phyloP scores from a whole-genome alignment of 306 rosid genomes.

The Astragalus membranaceus region DNA sequence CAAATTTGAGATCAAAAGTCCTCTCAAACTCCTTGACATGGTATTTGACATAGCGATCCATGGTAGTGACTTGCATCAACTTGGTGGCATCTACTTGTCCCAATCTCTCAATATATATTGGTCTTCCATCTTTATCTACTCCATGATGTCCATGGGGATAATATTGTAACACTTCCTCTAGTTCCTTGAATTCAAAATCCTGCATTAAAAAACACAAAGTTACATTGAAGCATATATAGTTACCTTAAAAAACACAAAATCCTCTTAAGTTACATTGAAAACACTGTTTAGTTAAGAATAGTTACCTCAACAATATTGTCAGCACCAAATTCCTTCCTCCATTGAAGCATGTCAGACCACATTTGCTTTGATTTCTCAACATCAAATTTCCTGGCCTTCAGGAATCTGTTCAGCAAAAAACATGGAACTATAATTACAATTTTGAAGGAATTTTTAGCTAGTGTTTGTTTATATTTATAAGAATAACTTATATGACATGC shows the following conservation, averaged over 20 bases:
- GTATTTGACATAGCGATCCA: conserved; percentile 75
- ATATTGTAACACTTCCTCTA: conserved; percentile 54
- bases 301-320: conserved; percentile 75
- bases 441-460: too few species aligned
- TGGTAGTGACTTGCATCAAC: conserved; percentile 76
- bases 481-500: too few species aligned
- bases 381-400: conserved; percentile 85
- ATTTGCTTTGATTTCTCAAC: conserved; percentile 77
- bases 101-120: conserved; percentile 78
- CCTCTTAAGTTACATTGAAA: too few species aligned
- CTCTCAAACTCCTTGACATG: conserved; percentile 85
- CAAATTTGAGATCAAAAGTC: conserved; percentile 64
- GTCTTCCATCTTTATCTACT: conserved; percentile 84
- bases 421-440: not conserved
- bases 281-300: too few species aligned
- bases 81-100: conserved; percentile 70
- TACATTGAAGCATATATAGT: too few species aligned
- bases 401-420: conserved; percentile 41
- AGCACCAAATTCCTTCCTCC: conserved; percentile 87
- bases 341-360: conserved; percentile 88
- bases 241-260: too few species aligned
- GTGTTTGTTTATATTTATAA: too few species aligned
- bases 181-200: conserved; percentile 85
- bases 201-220: conserved; percentile 17
- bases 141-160: conserved; percentile 96